A percentile compares a stretch with the other conserved stretches of the same genome.
These are phyloP conservation scores for Dothistroma pini DNA, from an alignment of 2,329 filamentous ascomycete species.

Conservation along the genomic window DNA sequence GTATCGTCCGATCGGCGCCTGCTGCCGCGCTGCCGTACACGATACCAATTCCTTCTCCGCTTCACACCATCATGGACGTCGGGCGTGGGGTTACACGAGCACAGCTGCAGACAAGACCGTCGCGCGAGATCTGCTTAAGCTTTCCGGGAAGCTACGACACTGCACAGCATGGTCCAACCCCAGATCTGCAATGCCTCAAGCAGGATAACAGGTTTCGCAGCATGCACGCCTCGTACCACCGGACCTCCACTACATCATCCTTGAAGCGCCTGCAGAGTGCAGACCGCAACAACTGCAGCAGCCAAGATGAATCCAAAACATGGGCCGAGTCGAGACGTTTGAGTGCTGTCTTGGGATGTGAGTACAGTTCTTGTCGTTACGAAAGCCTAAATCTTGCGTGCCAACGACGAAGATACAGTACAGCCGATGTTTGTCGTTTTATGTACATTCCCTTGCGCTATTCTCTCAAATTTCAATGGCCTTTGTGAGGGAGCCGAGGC, in stretches of 20 bases:
- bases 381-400: background rate
- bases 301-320: background rate
- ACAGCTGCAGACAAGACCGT: background rate
- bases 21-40: too few relatives aligned
- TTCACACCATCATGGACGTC: background rate
- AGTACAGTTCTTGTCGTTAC: background rate
- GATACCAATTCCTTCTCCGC: background rate
- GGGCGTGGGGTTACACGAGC: background rate
- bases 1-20: background rate
- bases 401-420: background rate
- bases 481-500: background rate
- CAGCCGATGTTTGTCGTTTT: background rate
- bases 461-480: background rate
- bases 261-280: background rate
- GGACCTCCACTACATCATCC: background rate
- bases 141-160: background rate
- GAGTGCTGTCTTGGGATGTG: background rate
- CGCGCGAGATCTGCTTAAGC: background rate
- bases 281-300: background rate
- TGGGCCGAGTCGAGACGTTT: background rate
- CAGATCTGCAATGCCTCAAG: slow-evolving; percentile 3
- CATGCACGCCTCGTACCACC: background rate
- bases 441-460: background rate
- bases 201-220: background rate
- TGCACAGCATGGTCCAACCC: background rate